Conservation (phyloP, 495 filamentous ascomycete species). For the Neurospora tetrasperma region DNA sequence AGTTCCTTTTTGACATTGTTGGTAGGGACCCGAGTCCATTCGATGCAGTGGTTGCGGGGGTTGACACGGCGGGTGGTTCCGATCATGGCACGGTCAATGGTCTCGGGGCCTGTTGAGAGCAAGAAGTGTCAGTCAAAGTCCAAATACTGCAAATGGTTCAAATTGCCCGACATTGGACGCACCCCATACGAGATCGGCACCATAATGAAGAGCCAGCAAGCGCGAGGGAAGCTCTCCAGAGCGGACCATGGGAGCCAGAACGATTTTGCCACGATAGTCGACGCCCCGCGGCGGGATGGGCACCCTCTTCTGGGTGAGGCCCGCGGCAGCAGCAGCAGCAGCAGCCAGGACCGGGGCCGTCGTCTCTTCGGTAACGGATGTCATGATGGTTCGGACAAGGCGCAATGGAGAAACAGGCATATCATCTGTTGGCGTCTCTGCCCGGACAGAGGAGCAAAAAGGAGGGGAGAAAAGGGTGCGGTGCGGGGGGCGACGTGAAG, state of each 20-base stretch:
- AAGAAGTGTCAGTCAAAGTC: background rate
- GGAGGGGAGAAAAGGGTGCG: background rate
- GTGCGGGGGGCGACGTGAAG: background rate
- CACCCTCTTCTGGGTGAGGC: constrained; percentile 41
- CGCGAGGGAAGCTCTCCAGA: constrained; percentile 88
- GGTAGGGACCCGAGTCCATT: constrained; percentile 68
- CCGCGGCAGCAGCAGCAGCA: background rate
- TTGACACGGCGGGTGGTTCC: constrained; percentile 71
- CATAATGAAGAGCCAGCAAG: constrained; percentile 80
- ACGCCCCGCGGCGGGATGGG: constrained; percentile 82
- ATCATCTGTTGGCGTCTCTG: background rate
- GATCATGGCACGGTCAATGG: constrained; percentile 81
- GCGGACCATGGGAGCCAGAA: constrained; percentile 95
- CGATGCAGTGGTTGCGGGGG: constrained; percentile 61
- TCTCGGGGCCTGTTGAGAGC: constrained; percentile 64
- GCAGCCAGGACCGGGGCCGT: background rate
- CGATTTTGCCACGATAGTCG: constrained; percentile 86
- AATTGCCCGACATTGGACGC: constrained; percentile 6
- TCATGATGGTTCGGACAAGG: background rate
- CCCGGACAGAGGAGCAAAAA: background rate
- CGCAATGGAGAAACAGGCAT: background rate
- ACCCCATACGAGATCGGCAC: constrained; percentile 95
- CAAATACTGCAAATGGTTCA: background rate
- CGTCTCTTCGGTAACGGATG: background rate
- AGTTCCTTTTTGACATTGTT: constrained; percentile 41